These are phyloP conservation scores for Huntiella omanensis DNA, from an alignment of 2,329 filamentous ascomycete species.

Conservation along the genomic window DNA sequence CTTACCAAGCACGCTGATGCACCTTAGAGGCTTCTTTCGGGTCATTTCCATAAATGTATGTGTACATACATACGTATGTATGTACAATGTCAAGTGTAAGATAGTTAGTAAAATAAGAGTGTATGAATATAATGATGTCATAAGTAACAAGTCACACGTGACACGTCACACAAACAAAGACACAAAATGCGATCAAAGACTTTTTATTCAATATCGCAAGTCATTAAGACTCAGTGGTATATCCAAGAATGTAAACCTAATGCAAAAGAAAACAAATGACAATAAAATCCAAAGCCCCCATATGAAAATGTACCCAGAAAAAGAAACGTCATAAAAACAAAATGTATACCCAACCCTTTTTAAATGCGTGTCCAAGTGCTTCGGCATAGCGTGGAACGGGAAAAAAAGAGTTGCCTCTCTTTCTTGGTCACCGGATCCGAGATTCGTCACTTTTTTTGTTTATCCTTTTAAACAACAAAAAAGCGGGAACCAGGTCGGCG, in stretches of 20 bases:
- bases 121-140: no score
- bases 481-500: background rate
- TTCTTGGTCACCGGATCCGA: constrained; percentile 3
- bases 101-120: no score
- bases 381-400: constrained; percentile 12
- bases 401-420: constrained; percentile 11
- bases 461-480: background rate
- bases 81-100: background rate
- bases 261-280: background rate
- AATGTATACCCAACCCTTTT: constrained; percentile 8
- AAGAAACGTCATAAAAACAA: constrained; percentile 3
- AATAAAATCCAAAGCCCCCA: background rate
- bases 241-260: background rate
- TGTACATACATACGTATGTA: background rate
- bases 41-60: background rate
- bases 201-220: background rate
- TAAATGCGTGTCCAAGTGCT: constrained; percentile 11
- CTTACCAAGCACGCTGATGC: background rate
- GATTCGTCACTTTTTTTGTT: background rate
- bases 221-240: background rate
- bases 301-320: constrained; percentile 2
- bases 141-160: background rate
- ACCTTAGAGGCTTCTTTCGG: no score
- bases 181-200: background rate
- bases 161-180: background rate